Evolutionary conservation across 1,139 yeast species (phyloP).

Genomic region (Candida glucosophila): DNA sequence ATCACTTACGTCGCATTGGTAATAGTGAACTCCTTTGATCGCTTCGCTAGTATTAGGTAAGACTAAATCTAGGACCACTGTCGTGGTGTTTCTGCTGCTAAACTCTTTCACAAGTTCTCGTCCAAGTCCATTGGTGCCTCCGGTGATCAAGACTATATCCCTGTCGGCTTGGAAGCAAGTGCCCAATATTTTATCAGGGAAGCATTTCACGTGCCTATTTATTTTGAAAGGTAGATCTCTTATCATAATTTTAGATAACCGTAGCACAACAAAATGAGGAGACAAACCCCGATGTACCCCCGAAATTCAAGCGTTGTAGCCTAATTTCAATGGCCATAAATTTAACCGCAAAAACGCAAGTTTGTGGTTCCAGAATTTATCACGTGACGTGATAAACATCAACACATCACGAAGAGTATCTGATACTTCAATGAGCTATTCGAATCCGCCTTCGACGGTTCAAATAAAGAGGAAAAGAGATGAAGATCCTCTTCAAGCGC

Average conservation of each 20-base stretch:
- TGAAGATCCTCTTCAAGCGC: conserved; percentile 81
- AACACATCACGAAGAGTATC: too few species aligned
- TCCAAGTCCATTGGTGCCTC: conserved; percentile 77
- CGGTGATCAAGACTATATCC: conserved; percentile 71
- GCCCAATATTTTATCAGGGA: conserved; percentile 37
- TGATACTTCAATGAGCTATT: too few species aligned
- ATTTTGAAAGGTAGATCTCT: too few species aligned
- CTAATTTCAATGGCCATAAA: too few species aligned
- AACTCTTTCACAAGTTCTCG: conserved; percentile 45
- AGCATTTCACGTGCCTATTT: conserved; percentile 21
- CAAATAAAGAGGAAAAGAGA: conserved; percentile 79
- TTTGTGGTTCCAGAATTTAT: too few species aligned
- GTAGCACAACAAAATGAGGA: too few species aligned
- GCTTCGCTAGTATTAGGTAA: conserved; percentile 27
- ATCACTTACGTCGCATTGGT: conserved; percentile 61
- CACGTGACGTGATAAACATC: too few species aligned
- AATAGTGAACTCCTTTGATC: conserved; percentile 41
- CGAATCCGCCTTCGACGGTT: conserved; percentile 49
- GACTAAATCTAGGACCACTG: conserved; percentile 57
- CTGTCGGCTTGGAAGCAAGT: conserved; percentile 38
- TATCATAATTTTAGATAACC: too few species aligned
- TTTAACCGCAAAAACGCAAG: too few species aligned
- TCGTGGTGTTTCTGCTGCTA: conserved; percentile 30
- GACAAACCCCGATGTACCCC: too few species aligned
- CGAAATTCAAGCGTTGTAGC: too few species aligned